Evolutionary conservation across 1,284 basidiomycete species (phyloP).

Genomic region (Prillingera fragicola): DNA sequence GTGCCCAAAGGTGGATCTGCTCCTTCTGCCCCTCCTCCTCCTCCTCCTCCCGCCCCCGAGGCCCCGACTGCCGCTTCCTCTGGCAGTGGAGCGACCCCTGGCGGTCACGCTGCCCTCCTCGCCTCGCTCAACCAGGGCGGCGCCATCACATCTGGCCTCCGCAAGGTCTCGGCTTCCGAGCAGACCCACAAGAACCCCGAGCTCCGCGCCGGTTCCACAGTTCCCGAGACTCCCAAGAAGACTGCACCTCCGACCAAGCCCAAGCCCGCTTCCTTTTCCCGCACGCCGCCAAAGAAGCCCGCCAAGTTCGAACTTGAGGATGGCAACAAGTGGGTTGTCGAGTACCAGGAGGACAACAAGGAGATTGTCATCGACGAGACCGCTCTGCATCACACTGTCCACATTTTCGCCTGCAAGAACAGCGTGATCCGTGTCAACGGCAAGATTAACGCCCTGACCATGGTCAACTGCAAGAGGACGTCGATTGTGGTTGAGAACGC

Average conservation of each 20-base stretch:
- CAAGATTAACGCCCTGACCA: constrained; percentile 90
- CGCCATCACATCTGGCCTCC: constrained; percentile 80
- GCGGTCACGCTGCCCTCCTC: constrained; percentile 80
- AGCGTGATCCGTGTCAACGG: constrained; percentile 82
- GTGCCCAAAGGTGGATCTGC: constrained; percentile 4
- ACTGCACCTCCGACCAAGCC: constrained; percentile 47
- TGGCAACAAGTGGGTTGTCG: constrained; percentile 90
- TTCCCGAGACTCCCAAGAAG: constrained; percentile 53
- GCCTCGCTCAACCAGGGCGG: constrained; percentile 86
- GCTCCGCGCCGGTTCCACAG: constrained; percentile 62
- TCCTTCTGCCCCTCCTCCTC: constrained; percentile 56
- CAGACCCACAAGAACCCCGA: constrained; percentile 99
- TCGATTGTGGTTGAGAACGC: constrained; percentile 85
- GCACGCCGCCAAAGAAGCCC: constrained; percentile 70
- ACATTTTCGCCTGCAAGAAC: constrained; percentile 87
- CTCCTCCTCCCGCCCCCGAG: constrained; percentile 43
- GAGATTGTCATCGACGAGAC: constrained; percentile 69
- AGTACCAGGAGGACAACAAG: constrained; percentile 84
- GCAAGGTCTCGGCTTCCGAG: constrained; percentile 90
- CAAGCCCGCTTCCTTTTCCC: constrained; percentile 68
- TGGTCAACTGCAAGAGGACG: constrained; percentile 87
- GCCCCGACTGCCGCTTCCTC: constrained; percentile 51
- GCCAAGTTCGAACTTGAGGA: constrained; percentile 77
- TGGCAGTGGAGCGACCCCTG: too few relatives aligned
- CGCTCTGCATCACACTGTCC: constrained; percentile 78